Evolutionary conservation across 140 eudicot genomes (phyloP).

Genomic region (Stevia rebaudiana): DNA sequence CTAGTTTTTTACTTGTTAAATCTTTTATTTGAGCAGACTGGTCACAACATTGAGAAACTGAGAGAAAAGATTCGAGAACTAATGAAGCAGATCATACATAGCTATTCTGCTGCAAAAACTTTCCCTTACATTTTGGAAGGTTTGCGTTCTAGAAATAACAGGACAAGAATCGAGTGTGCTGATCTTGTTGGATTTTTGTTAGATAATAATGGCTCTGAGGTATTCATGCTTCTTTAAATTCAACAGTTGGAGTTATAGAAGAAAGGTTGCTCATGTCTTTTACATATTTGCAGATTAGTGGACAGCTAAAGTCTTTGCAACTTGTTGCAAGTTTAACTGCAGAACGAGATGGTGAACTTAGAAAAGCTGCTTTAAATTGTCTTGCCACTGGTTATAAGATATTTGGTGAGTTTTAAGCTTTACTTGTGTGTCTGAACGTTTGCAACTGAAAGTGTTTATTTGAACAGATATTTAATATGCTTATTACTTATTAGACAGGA

Average conservation of each 20-base stretch:
- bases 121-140: slow-evolving; percentile 92
- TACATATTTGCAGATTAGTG: slow-evolving; percentile 47
- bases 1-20: neutral
- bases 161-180: slow-evolving; percentile 77
- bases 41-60: slow-evolving; percentile 96
- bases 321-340: slow-evolving; percentile 96
- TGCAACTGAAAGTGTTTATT: neutral
- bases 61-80: slow-evolving; percentile 85
- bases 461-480: neutral
- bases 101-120: slow-evolving; percentile 82
- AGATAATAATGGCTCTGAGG: slow-evolving; percentile 86
- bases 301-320: slow-evolving; percentile 83
- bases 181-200: slow-evolving; percentile 87
- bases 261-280: slow-evolving; percentile 9
- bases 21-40: slow-evolving; percentile 49
- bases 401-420: slow-evolving; percentile 48
- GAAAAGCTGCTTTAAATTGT: slow-evolving; percentile 89
- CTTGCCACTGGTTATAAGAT: slow-evolving; percentile 89
- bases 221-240: slow-evolving; percentile 11
- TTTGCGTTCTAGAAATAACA: slow-evolving; percentile 85
- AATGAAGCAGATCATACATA: slow-evolving; percentile 56
- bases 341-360: slow-evolving; percentile 95
- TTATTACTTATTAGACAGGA: neutral
- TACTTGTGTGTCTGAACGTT: neutral
- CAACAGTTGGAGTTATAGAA: neutral